Base-by-base conservation (phyloP, 257 asterid genomes). In the Thymus quinquecostatus region DNA sequence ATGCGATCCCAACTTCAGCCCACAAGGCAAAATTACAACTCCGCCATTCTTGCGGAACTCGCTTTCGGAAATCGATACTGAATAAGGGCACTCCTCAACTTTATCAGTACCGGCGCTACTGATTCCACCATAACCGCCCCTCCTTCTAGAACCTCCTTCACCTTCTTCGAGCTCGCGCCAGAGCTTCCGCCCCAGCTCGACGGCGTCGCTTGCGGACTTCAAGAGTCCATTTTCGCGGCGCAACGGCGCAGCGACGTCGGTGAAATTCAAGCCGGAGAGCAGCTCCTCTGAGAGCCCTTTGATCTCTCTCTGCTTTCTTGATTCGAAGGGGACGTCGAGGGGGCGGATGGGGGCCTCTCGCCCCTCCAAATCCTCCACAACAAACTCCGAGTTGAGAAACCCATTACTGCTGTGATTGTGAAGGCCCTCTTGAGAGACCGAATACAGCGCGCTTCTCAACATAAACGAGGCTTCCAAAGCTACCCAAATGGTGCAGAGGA, bases 1-100 rank as follows among this genome's bases (percentile, higher is more conserved):
- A 66, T 88, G 95, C 0, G 98, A 92, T 6, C 97, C 98, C 63
- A 87, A 61, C 1, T 86, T 83, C 72, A 92, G 77, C 70, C 98
- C 98, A 68, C 98, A 90, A 0, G 98, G 96, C 87, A 92, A 56
- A 76, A 83, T 81, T 80, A 82, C 74, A 72, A 86, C 60, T 29
- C 68, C 68, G 47, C 87, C 87, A 47, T 82, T 80, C 49, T 57
- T 75, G 27, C 53, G 44, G 29, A 90, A 83, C 28, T 84, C 85
- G 0, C 60, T 81, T 50, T 91, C 92, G 0, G 88, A 34, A 11
- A 85, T 60, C 7, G 88, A 64, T 11, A 90, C 64, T 11, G 96
- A 88, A 73, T 78, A 76, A 0, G 86, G 90, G 76, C 96, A 92
- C 30, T 70, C 72, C 33, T 81, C 82, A 0, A 47, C 50, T 8